Evolutionary conservation across 768 basidiomycete genomes (phyloP).

Genomic region (Neoboletus magnificus): DNA sequence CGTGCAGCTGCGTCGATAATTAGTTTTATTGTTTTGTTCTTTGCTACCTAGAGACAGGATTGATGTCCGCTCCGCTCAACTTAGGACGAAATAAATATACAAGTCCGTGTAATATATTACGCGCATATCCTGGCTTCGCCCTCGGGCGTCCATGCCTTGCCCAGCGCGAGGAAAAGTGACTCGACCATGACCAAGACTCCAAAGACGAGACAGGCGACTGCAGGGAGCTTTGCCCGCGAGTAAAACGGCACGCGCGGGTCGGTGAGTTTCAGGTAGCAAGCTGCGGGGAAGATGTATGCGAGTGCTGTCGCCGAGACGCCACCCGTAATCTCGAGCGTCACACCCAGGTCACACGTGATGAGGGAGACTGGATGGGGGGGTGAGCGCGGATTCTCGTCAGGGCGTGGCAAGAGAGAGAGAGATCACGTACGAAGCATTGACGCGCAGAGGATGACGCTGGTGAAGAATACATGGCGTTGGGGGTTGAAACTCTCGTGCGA

Average conservation of each 20-base stretch:
- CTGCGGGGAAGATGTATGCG: conserved; percentile 90
- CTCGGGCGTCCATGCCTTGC: conserved; percentile 73
- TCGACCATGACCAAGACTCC: conserved; percentile 74
- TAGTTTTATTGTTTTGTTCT: not conserved
- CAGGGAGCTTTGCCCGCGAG: conserved; percentile 70
- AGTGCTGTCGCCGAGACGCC: conserved; percentile 90
- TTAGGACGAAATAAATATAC: conserved; percentile 23
- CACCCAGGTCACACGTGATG: conserved; percentile 94
- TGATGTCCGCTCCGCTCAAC: conserved; percentile 3
- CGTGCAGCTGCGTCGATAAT: conserved; percentile 25
- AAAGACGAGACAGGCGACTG: conserved; percentile 68
- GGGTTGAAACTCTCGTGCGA: conserved; percentile 78
- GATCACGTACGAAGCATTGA: conserved; percentile 71
- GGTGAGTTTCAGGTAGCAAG: conserved; percentile 77
- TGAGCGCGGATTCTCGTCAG: not conserved
- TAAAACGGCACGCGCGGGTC: conserved; percentile 59
- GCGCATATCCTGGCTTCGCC: conserved; percentile 71
- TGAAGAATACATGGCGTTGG: conserved; percentile 88
- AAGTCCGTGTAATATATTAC: conserved; percentile 32
- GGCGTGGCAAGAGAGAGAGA: not conserved
- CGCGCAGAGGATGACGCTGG: conserved; percentile 74
- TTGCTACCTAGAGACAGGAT: conserved; percentile 8
- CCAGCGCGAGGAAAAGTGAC: conserved; percentile 72
- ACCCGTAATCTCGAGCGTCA: conserved; percentile 97
- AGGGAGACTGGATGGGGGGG: conserved; percentile 65